These are phyloP conservation scores for Phlegmacium glaucopus DNA, from an alignment of 768 basidiomycete species.

Conservation along the genomic window DNA sequence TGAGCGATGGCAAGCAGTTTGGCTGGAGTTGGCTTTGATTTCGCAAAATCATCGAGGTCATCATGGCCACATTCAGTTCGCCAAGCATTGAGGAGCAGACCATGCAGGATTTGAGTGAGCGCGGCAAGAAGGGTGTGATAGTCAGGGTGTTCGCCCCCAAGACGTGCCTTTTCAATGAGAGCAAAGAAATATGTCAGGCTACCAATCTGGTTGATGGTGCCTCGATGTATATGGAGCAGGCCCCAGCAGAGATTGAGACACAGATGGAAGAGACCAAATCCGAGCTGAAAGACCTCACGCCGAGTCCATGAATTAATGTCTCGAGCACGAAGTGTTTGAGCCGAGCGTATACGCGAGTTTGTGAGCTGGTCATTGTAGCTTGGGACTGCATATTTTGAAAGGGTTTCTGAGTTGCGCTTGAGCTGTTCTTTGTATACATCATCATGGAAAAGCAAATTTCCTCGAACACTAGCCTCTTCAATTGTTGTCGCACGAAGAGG, in stretches of 20 bases:
- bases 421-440: conserved; percentile 24
- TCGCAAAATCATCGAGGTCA: conserved; percentile 12
- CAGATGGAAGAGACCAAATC: conserved; percentile 29
- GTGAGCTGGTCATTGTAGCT: conserved; percentile 28
- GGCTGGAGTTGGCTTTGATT: conserved; percentile 21
- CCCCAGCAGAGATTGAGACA: conserved; percentile 28
- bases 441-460: conserved; percentile 26
- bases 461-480: conserved; percentile 26
- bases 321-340: conserved; percentile 6
- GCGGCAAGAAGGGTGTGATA: conserved; percentile 27
- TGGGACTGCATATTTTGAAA: conserved; percentile 17
- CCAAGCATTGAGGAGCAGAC: conserved; percentile 31
- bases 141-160: conserved; percentile 28
- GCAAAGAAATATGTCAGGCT: conserved; percentile 26
- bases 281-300: conserved; percentile 24
- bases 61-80: neutral
- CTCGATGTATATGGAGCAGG: conserved; percentile 24
- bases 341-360: conserved; percentile 19
- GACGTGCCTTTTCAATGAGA: conserved; percentile 25
- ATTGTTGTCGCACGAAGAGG: conserved; percentile 22
- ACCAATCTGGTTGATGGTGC: conserved; percentile 15
- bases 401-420: conserved; percentile 2
- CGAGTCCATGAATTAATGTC: conserved; percentile 21
- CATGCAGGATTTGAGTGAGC: conserved; percentile 27
- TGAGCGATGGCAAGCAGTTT: conserved; percentile 14